Conservation (phyloP, 2,329 filamentous ascomycete genomes). For the Diaporthe capsici region DNA sequence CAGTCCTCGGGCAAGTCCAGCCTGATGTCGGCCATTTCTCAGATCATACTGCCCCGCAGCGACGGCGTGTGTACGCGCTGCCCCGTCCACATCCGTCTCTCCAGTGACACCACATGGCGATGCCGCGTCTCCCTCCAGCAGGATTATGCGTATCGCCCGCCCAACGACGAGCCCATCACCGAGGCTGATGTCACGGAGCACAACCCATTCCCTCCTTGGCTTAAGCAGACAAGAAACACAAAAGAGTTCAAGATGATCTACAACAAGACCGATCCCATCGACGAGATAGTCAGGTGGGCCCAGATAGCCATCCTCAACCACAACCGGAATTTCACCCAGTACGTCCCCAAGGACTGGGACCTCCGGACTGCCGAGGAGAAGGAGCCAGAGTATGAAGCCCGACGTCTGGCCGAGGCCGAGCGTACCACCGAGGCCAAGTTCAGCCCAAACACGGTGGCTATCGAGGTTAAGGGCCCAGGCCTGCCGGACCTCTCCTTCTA, state of each 20-base stretch:
- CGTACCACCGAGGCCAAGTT: slow-evolving; percentile 74
- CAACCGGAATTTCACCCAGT: slow-evolving; percentile 63
- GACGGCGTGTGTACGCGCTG: slow-evolving; percentile 84
- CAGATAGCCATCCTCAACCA: slow-evolving; percentile 85
- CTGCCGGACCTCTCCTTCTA: slow-evolving; percentile 85
- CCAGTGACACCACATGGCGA: slow-evolving; percentile 71
- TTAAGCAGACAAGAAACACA: slow-evolving; percentile 60
- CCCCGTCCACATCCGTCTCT: slow-evolving; percentile 83
- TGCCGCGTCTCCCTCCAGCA: slow-evolving; percentile 77
- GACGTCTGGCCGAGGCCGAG: slow-evolving; percentile 52
- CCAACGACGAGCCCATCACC: slow-evolving; percentile 54
- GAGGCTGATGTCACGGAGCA: slow-evolving; percentile 62
- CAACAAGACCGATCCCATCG: slow-evolving; percentile 74
- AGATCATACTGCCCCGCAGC: slow-evolving; percentile 79
- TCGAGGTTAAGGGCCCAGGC: slow-evolving; percentile 80
- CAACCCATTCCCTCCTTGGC: slow-evolving; percentile 77
- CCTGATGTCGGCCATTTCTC: slow-evolving; percentile 74
- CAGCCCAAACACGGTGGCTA: slow-evolving; percentile 83
- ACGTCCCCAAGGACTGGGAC: slow-evolving; percentile 62
- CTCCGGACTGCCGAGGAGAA: slow-evolving; percentile 42
- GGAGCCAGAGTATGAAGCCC: slow-evolving; percentile 39
- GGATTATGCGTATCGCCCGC: slow-evolving; percentile 71
- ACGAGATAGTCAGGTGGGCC: slow-evolving; percentile 78
- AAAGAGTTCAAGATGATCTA: slow-evolving; percentile 75
- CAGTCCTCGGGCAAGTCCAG: slow-evolving; percentile 88